A percentile compares a stretch with the other conserved stretches of the same genome.
phyloP scores from a whole-genome alignment of 192 early-diverging fungal species.

The Coemansia sp. region DNA sequence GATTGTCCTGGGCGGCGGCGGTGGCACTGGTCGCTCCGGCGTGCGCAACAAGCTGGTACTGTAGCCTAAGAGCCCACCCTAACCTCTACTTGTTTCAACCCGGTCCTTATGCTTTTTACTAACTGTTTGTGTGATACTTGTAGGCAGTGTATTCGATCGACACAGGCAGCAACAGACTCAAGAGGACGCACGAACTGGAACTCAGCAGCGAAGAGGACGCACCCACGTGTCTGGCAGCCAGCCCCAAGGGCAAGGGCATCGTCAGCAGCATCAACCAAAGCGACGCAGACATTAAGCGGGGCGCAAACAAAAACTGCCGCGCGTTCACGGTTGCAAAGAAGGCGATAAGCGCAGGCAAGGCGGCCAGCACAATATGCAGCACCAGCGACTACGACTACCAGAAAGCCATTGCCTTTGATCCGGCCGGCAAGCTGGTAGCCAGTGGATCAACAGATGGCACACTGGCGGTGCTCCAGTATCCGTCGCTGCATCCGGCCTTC shows the following conservation, averaged over 20 bases:
- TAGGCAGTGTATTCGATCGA: constrained; percentile 61
- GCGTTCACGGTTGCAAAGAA: constrained; percentile 57
- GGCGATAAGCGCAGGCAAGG: constrained; percentile 23
- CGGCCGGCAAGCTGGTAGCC: constrained; percentile 33
- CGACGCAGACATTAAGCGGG: constrained; percentile 60
- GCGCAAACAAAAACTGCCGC: constrained; percentile 78
- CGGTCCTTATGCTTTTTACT: too few relatives aligned
- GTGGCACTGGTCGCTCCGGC: constrained; percentile 75
- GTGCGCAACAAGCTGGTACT: constrained; percentile 87
- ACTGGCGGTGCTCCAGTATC: constrained; percentile 37
- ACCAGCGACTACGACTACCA: constrained; percentile 46
- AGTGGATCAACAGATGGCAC: constrained; percentile 50
- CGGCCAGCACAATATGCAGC: constrained; percentile 34
- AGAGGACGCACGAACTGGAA: constrained; percentile 35
- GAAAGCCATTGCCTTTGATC: constrained; percentile 32
- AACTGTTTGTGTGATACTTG: too few relatives aligned
- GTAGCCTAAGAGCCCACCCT: too few relatives aligned
- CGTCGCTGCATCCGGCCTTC: constrained; percentile 34
- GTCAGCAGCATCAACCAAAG: constrained; percentile 74
- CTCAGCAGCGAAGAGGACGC: constrained; percentile 74
- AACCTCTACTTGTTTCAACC: too few relatives aligned
- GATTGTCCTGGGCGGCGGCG: constrained; percentile 81
- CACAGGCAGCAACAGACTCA: constrained; percentile 21
- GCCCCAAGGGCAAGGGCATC: constrained; percentile 70
- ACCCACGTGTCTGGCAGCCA: constrained; percentile 75